These are phyloP conservation scores for Articulospora tetracladia DNA, from an alignment of 495 filamentous ascomycete species.

Conservation along the genomic window DNA sequence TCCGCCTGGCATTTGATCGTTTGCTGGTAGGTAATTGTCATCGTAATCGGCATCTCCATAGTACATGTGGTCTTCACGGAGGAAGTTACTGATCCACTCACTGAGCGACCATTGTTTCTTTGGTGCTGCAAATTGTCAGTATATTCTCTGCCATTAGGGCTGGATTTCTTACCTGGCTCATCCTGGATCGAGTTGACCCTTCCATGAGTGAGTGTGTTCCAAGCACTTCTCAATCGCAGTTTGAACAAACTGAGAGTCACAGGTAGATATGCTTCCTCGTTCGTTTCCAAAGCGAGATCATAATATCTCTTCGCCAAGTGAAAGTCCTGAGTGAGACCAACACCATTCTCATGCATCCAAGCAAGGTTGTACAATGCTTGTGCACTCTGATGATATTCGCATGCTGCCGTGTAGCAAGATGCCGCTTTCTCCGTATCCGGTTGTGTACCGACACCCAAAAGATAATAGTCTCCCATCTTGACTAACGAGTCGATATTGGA, in stretches of 20 bases:
- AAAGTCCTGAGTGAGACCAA: constrained; percentile 92
- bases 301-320: constrained; percentile 97
- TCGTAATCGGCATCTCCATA: constrained; percentile 57
- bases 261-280: constrained; percentile 90
- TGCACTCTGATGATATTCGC: constrained; percentile 84
- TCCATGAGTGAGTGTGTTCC: constrained; percentile 90
- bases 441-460: constrained; percentile 70
- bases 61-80: constrained; percentile 66
- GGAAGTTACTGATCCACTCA: constrained; percentile 82
- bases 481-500: constrained; percentile 89
- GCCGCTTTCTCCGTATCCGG: constrained; percentile 83
- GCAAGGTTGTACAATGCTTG: constrained; percentile 97
- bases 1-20: constrained; percentile 51
- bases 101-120: constrained; percentile 70
- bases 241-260: constrained; percentile 87
- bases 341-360: constrained; percentile 99
- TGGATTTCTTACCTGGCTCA: constrained; percentile 64
- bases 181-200: constrained; percentile 86
- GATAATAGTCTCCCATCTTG: constrained; percentile 98
- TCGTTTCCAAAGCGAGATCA: constrained; percentile 86
- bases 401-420: constrained; percentile 85
- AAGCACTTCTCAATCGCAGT: constrained; percentile 76
- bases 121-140: constrained; percentile 40
- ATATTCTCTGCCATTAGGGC: constrained; percentile 1
- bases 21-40: constrained; percentile 45